Base-by-base conservation (phyloP, 352 stramenopile species). In the Phytophthora aleatoria region DNA sequence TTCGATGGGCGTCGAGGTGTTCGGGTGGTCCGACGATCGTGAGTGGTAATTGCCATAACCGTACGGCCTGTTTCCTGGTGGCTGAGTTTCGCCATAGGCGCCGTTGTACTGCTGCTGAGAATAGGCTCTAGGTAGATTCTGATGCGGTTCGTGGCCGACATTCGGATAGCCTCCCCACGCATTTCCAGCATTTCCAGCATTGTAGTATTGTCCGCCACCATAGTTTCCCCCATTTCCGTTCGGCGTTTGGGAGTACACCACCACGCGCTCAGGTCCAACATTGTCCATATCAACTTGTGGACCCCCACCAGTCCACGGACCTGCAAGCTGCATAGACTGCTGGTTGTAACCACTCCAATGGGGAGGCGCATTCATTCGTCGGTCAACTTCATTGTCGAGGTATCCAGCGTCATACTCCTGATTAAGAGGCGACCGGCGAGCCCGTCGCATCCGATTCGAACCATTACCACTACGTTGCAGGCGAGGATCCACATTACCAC, bases 161-260 rank as follows among this genome's bases (percentile, higher is more conserved):
- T 48, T 57, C 12, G 49, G 31, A 44, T 74, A 71, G 26, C 56
- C 39, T 28, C 51, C 51, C 69, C 64, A 77, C 26, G 35, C 41
- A 28, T 70, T 73, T 50, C 39, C 64, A 26, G 26, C 42, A 57
- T 64, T 67, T 20, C 20, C 20, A 20, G 20, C 20, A 45, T 54
- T 67, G 60, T 69, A 69, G 57, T 65, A 61, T 31, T 72, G 70
- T 8, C 43, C 66, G n/a, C 52, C 56, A 51, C 57, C 43, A 31
- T 72, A 74, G 12, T n/a, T 39, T 5, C 24, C 52, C 6, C 28
- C 44, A 28, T 54, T 58, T 15, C 16, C 53, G 9, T 43, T 20
- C 11, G 57, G 61, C 6, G 62, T 57, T 24, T 73, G 65, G 5
- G 66, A 76, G 38, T 78, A 81, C 28, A 76, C 73, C 24, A 78